Conservation (phyloP, 768 basidiomycete genomes). For the Lentinula edodes region DNA sequence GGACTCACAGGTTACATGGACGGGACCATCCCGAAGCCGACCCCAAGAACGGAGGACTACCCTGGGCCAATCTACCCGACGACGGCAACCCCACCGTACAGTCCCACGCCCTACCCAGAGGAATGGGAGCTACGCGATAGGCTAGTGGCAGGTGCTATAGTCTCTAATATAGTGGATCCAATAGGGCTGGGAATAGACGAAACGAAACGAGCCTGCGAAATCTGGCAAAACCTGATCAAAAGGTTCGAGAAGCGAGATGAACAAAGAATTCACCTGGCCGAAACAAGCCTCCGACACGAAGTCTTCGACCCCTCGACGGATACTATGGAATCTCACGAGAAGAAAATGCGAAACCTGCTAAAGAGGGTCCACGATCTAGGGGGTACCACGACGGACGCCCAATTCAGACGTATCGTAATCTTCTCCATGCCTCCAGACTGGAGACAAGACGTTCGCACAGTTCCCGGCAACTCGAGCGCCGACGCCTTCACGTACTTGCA, state of each 20-base stretch:
- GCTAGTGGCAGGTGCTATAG: neutral
- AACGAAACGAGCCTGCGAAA: neutral
- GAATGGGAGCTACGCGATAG: neutral
- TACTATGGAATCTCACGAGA: neutral
- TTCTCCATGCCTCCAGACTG: neutral
- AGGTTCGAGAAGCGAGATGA: too few relatives aligned
- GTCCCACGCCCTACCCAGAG: neutral
- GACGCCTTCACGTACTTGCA: neutral
- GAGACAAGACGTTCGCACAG: neutral
- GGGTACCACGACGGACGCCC: neutral
- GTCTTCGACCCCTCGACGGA: neutral
- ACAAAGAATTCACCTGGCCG: too few relatives aligned
- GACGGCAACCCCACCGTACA: neutral
- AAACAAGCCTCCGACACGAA: too few relatives aligned
- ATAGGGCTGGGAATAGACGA: neutral
- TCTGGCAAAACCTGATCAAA: too few relatives aligned
- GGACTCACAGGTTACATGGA: too few relatives aligned
- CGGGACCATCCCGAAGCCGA: too few relatives aligned
- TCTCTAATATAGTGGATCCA: neutral
- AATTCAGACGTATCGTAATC: neutral
- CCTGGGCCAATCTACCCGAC: too few relatives aligned
- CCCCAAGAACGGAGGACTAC: too few relatives aligned
- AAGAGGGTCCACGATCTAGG: neutral
- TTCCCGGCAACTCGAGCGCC: neutral
- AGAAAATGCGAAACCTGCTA: neutral